Evolutionary conservation across 148 eudicot genomes (phyloP).

Genomic region (Rhododendron ovatum): DNA sequence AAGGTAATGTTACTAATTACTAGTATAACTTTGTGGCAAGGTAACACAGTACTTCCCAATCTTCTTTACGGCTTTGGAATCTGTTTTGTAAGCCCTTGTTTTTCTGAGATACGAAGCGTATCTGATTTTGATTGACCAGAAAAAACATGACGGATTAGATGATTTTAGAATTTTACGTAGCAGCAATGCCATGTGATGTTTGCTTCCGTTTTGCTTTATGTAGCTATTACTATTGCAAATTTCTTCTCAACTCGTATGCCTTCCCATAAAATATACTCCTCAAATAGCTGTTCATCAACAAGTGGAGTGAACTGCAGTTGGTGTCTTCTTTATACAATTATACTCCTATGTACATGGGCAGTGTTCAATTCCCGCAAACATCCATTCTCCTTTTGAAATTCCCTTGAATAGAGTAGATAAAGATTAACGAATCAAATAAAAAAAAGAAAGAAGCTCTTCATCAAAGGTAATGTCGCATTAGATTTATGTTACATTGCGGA

Average conservation of each 20-base stretch:
- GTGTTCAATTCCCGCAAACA: no score
- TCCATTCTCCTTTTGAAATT: no score
- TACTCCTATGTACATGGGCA: no score
- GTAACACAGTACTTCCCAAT: background rate
- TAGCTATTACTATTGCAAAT: background rate
- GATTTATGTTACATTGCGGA: background rate
- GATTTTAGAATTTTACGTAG: background rate
- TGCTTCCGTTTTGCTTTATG: background rate
- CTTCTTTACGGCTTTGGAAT: background rate
- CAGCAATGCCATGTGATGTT: background rate
- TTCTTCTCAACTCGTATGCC: background rate
- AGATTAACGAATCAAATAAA: no score
- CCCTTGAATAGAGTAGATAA: no score
- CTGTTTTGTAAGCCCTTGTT: background rate
- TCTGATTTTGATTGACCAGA: no score
- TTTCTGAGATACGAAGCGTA: no score
- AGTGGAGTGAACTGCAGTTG: no score
- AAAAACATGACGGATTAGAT: no score
- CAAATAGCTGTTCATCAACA: no score
- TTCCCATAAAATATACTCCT: no score
- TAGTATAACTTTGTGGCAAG: background rate
- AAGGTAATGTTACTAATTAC: background rate
- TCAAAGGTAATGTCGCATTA: background rate
- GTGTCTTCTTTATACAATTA: no score
- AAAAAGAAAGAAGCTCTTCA: background rate